phyloP scores from a whole-genome alignment of 2,329 filamentous ascomycete genomes.

The Pseudogymnoascus sp. region DNA sequence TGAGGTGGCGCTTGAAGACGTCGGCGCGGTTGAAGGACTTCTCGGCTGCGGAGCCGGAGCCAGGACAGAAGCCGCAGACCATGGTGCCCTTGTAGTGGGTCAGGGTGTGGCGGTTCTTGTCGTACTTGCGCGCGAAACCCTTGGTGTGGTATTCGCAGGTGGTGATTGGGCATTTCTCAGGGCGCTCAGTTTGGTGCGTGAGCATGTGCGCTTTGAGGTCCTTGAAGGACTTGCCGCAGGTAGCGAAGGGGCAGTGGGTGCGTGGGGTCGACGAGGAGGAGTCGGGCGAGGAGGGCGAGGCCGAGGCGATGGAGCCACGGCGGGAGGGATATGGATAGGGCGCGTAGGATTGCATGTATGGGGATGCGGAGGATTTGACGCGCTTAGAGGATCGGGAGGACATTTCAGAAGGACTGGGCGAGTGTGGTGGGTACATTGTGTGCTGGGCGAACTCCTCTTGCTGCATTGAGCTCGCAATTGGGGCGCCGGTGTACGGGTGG shows the following conservation, averaged over 20 bases:
- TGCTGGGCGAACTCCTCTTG: slow-evolving; percentile 17
- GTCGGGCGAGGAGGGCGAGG: neutral
- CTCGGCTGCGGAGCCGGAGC: slow-evolving; percentile 76
- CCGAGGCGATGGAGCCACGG: slow-evolving; percentile 12
- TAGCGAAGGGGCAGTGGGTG: slow-evolving; percentile 44
- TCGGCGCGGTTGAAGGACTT: slow-evolving; percentile 96
- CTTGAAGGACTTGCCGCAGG: slow-evolving; percentile 52
- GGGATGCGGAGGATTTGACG: slow-evolving; percentile 23
- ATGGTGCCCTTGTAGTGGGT: slow-evolving; percentile 98
- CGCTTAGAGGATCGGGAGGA: slow-evolving; percentile 19
- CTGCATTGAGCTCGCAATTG: slow-evolving; percentile 20
- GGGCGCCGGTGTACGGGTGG: slow-evolving; percentile 14
- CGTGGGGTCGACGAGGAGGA: slow-evolving; percentile 21
- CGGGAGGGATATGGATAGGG: slow-evolving; percentile 24
- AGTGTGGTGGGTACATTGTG: slow-evolving; percentile 23
- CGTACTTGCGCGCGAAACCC: slow-evolving; percentile 93
- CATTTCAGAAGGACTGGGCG: slow-evolving; percentile 24
- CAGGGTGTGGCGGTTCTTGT: slow-evolving; percentile 92
- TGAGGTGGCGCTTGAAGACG: slow-evolving; percentile 93
- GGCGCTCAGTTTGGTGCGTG: slow-evolving; percentile 86
- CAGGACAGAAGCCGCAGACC: slow-evolving; percentile 94
- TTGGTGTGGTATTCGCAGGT: slow-evolving; percentile 92
- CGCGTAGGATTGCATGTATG: slow-evolving; percentile 22
- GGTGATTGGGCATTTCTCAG: slow-evolving; percentile 90
- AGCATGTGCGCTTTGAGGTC: slow-evolving; percentile 83